Evolutionary conservation across 495 filamentous ascomycete genomes (phyloP).

Genomic region (Penicillium mononematosum): DNA sequence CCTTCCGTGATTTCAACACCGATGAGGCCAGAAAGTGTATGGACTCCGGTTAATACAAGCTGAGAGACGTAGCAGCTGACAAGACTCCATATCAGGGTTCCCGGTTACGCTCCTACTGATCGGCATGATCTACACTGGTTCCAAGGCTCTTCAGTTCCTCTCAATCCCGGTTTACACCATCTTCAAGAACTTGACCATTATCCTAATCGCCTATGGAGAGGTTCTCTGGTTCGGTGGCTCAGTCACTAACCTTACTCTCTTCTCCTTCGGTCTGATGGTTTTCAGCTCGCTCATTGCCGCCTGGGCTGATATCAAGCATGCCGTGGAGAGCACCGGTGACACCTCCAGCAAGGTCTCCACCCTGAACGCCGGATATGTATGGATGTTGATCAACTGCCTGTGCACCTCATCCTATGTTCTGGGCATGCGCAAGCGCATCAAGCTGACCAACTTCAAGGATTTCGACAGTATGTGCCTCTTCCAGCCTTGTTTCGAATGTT

Average conservation of each 20-base stretch:
- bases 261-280: constrained; percentile 98
- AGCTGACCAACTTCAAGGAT: constrained; percentile 99
- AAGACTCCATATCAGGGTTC: constrained; percentile 65
- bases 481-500: neutral
- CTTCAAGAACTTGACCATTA: constrained; percentile 99
- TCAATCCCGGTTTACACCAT: constrained; percentile 99
- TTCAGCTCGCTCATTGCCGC: constrained; percentile 91
- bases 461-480: constrained; percentile 80
- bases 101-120: constrained; percentile 95
- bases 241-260: constrained; percentile 80
- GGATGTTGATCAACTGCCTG: constrained; percentile 98
- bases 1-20: constrained; percentile 83
- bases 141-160: constrained; percentile 94
- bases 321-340: constrained; percentile 59
- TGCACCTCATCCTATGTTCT: constrained; percentile 89
- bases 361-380: constrained; percentile 92
- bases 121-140: constrained; percentile 98
- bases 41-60: constrained; percentile 24
- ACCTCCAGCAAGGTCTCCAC: constrained; percentile 78
- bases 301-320: constrained; percentile 96
- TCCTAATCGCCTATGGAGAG: constrained; percentile 97
- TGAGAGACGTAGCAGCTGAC: constrained; percentile 23
- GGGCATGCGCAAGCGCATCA: constrained; percentile 96
- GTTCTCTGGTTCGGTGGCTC: constrained; percentile 98
- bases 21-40: constrained; percentile 91